Evolutionary conservation across 2,329 filamentous ascomycete species (phyloP).

Genomic region (Neonectria hederae): DNA sequence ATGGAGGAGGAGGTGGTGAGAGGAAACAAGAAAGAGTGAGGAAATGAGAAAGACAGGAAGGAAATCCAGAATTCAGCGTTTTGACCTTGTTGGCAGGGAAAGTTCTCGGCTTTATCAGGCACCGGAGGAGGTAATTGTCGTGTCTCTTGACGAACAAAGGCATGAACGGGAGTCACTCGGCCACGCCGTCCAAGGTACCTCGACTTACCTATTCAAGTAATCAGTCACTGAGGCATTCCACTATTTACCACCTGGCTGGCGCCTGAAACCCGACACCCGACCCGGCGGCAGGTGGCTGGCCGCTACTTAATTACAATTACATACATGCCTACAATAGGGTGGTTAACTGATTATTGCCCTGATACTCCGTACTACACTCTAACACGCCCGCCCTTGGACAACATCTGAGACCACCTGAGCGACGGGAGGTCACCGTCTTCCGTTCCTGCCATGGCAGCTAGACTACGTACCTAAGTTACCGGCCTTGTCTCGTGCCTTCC

Average conservation of each 20-base stretch:
- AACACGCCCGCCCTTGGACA: not conserved
- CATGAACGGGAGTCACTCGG: conserved; percentile 12
- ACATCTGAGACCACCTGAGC: not conserved
- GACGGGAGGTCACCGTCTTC: no score
- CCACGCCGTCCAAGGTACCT: conserved; percentile 1
- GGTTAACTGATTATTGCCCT: no score
- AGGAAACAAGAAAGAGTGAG: not conserved
- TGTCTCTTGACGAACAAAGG: not conserved
- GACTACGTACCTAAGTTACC: no score
- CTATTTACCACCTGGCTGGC: not conserved
- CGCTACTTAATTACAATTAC: not conserved
- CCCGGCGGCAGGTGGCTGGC: not conserved
- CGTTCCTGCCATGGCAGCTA: no score
- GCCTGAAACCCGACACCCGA: not conserved
- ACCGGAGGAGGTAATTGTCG: not conserved
- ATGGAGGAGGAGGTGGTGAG: no score
- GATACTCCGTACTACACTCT: no score
- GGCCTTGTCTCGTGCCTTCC: not conserved
- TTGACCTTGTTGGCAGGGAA: no score
- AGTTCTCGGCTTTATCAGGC: conserved; percentile 2
- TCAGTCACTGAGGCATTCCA: not conserved
- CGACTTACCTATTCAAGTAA: no score
- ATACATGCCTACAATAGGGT: no score
- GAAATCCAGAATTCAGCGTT: not conserved
- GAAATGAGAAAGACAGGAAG: not conserved